Percentiles rank a stretch among this genome's conserved stretches.
phyloP scores from a whole-genome alignment of 495 filamentous ascomycete genomes.

The Daldinia decipiens region DNA sequence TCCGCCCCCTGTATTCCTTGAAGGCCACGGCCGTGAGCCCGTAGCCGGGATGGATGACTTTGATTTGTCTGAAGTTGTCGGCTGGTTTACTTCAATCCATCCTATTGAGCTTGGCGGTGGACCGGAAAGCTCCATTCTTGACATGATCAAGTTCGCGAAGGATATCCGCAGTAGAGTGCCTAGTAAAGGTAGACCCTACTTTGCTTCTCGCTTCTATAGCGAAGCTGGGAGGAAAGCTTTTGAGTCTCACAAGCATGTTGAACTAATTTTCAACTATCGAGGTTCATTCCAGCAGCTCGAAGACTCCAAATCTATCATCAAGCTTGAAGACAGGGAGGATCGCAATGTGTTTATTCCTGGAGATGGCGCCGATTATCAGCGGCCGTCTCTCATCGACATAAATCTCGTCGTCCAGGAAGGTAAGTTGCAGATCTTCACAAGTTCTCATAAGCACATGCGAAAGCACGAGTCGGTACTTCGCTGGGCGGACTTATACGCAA shows the following conservation, averaged over 20 bases:
- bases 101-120: not conserved
- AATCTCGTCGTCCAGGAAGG: slow-evolving; percentile 1
- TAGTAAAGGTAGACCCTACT: not conserved
- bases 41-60: not conserved
- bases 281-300: slow-evolving; percentile 2
- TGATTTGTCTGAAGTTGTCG: slow-evolving; percentile 1
- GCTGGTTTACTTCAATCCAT: not conserved
- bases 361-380: not conserved
- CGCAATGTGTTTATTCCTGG: slow-evolving; percentile 2
- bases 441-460: not conserved
- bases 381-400: not conserved
- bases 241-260: not conserved
- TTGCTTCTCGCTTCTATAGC: slow-evolving; percentile 2
- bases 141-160: not conserved
- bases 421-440: not conserved
- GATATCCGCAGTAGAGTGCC: not conserved
- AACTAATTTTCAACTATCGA: slow-evolving; percentile 6
- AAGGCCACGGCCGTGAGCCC: not conserved
- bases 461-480: not conserved
- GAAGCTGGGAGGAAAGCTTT: not conserved
- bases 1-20: not conserved
- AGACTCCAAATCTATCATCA: not conserved
- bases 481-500: slow-evolving; percentile 1
- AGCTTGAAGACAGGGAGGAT: not conserved
- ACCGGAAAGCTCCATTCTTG: not conserved